Percentiles rank a stretch among this genome's conserved stretches.
phyloP scores from a whole-genome alignment of 2,329 filamentous ascomycete genomes.

The Penicillium sp. region DNA sequence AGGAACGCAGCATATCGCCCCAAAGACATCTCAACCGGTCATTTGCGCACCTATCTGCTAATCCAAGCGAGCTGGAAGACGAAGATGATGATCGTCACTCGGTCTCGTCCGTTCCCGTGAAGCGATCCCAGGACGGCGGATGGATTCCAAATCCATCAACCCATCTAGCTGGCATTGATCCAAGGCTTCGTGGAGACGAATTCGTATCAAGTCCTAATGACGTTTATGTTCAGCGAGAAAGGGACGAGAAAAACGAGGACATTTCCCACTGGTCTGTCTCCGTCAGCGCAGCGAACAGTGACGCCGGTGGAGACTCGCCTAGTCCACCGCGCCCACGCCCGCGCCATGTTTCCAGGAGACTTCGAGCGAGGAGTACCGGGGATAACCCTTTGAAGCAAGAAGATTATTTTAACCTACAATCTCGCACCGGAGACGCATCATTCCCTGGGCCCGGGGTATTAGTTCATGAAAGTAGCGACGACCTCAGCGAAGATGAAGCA shows the following conservation, averaged over 20 bases:
- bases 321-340: constrained; percentile 21
- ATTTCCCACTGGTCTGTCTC: constrained; percentile 54
- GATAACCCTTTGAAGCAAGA: constrained; percentile 31
- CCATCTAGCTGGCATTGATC: constrained; percentile 48
- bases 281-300: constrained; percentile 48
- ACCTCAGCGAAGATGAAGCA: constrained; percentile 42
- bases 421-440: constrained; percentile 31
- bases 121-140: constrained; percentile 46
- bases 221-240: constrained; percentile 45
- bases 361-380: constrained; percentile 48
- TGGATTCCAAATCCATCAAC: constrained; percentile 42
- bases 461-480: constrained; percentile 43
- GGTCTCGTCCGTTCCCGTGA: constrained; percentile 19
- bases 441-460: constrained; percentile 54
- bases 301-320: constrained; percentile 31
- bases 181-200: constrained; percentile 44
- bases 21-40: constrained; percentile 33
- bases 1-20: constrained; percentile 20
- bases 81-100: constrained; percentile 22
- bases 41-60: constrained; percentile 36
- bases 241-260: constrained; percentile 52
- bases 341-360: constrained; percentile 29
- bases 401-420: constrained; percentile 35
- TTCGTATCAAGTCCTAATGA: constrained; percentile 52
- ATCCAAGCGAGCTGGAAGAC: constrained; percentile 25